Evolutionary conservation across 257 asterid species (phyloP).

Genomic region (Orobanche coerulescens): DNA sequence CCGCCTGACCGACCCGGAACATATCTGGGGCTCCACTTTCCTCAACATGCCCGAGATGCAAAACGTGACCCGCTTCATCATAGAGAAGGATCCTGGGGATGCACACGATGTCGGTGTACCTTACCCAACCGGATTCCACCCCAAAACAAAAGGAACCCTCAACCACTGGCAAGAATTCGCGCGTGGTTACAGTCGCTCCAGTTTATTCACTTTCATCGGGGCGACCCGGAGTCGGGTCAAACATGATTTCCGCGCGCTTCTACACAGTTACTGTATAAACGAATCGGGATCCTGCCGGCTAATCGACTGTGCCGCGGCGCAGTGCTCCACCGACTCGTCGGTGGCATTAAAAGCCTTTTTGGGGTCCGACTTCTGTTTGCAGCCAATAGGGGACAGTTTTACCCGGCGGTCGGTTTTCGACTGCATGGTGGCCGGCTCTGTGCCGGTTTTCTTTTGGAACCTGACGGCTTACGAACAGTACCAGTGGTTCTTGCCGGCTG

Average conservation of each 20-base stretch:
- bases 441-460: constrained; percentile 46
- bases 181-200: constrained; percentile 18
- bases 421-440: constrained; percentile 49
- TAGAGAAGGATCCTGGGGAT: constrained; percentile 36
- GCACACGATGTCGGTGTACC: constrained; percentile 33
- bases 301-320: constrained; percentile 33
- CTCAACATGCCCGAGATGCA: constrained; percentile 51
- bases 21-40: constrained; percentile 47
- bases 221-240: constrained; percentile 25
- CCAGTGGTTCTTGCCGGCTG: constrained; percentile 35
- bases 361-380: constrained; percentile 42
- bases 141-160: constrained; percentile 15
- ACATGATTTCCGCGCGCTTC: constrained; percentile 30
- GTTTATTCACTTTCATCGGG: constrained; percentile 36
- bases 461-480: constrained; percentile 33
- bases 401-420: constrained; percentile 42
- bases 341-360: constrained; percentile 23
- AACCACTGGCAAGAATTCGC: constrained; percentile 30
- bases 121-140: constrained; percentile 46
- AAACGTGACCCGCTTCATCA: constrained; percentile 35
- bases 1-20: constrained; percentile 34
- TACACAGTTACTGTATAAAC: constrained; percentile 29
- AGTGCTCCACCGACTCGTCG: constrained; percentile 28
- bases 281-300: constrained; percentile 27
- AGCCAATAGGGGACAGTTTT: constrained; percentile 38